Base-by-base conservation (phyloP, 2,329 filamentous ascomycete genomes). In the Cytospora schulzeri region DNA sequence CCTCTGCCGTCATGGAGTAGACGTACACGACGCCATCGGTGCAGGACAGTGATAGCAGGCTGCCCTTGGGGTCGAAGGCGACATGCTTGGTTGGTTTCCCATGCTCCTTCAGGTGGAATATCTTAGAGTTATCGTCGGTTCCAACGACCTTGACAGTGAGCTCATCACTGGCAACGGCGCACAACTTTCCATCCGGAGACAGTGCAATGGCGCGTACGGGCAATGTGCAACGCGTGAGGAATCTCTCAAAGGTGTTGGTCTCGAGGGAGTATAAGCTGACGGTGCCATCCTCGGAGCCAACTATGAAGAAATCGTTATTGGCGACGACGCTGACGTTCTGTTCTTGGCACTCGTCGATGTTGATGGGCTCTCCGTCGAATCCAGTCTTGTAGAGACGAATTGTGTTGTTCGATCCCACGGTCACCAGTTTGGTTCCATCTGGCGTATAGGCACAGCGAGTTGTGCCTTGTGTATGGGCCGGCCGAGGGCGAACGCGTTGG, bases 121-220 rank as follows among this genome's bases (percentile, higher is more conserved):
- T 85, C 69, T 87, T 84, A 26, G 83, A 88, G 75, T 90, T 93
- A 73, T 98, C 91, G 55, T 88, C 82, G 35, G 90, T 90, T 71
- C 90, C 91, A 67, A 99, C 92, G 26, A 99, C 80, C 75, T 96
- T 97, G 69, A 98, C 92, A 1, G 89, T 91, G 65, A 97, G 81
- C 76, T 99, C 95, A 75, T 98, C 96, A 81, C 93, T 97, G n/a
- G 93, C 93, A 29, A 98, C 92, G 33, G 95, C 95, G 69, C 90
- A 91, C 93, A 93, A 98, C 71, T 91, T 85, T 0, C 86, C 85
- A 74, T 98, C 91, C 2, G 87, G 85, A 2, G 92, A 93, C 17
- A 99, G 80, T 4, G 91, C 88, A 60, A 99, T 82, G 75, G 97
- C 93, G 72, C 95, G 87, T 35, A 97, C 87, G 0, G 95, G 92